phyloP scores from a whole-genome alignment of 2,329 filamentous ascomycete species.

The Paecilomyces sp. region DNA sequence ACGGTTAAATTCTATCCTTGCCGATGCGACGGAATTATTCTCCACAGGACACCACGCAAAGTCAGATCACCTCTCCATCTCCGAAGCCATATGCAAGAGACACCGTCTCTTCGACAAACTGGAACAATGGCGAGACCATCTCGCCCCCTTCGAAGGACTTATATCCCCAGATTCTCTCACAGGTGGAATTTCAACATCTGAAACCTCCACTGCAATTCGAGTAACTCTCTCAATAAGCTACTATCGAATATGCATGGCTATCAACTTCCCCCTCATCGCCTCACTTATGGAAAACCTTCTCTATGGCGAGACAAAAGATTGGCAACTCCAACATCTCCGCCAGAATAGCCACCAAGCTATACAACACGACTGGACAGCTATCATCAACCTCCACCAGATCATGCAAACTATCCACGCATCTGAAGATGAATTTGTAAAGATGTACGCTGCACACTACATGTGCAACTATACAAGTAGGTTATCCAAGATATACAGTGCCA shows the following conservation, averaged over 20 bases:
- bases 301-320: not conserved
- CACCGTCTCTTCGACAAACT: not conserved
- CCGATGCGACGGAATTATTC: not conserved
- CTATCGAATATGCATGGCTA: not conserved
- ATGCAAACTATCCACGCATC: not conserved
- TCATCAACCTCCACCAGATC: not conserved
- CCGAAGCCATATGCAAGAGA: not conserved
- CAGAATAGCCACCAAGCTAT: not conserved
- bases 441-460: not conserved
- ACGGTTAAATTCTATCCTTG: not conserved
- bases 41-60: not conserved
- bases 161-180: not conserved
- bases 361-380: not conserved
- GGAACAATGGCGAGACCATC: not conserved
- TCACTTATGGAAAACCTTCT: not conserved
- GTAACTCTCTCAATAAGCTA: not conserved
- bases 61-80: not conserved
- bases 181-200: not conserved
- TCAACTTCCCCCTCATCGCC: not conserved
- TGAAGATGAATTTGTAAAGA: not conserved
- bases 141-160: not conserved
- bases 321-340: not conserved
- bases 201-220: not conserved
- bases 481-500: not conserved
- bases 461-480: not conserved